Conservation (phyloP, 345 rosid genomes). For the Adansonia digitata region DNA sequence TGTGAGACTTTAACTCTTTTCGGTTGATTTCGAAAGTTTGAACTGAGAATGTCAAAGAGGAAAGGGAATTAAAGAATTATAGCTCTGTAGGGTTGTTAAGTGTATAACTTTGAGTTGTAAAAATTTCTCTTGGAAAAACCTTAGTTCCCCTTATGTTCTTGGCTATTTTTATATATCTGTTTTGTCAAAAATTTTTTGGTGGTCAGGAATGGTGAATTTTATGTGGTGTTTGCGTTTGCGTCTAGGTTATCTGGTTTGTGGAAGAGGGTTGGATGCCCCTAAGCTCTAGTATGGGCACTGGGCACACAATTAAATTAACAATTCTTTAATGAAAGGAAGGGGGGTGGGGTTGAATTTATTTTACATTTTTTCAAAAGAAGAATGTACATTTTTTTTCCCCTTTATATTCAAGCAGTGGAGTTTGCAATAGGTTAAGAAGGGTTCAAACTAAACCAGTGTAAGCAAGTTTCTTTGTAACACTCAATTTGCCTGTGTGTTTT, state of each 20-base stretch:
- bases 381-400: background rate
- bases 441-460: background rate
- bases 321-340: background rate
- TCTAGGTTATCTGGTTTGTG: background rate
- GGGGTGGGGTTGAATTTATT: background rate
- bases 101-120: background rate
- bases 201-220: background rate
- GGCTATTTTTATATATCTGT: background rate
- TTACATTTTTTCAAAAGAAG: background rate
- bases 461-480: background rate
- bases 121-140: background rate
- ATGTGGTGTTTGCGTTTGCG: background rate
- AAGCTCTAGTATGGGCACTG: background rate
- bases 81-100: background rate
- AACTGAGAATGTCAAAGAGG: background rate
- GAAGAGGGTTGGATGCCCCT: background rate
- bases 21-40: background rate
- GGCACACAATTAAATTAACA: background rate
- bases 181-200: background rate
- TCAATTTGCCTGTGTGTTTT: background rate
- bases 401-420: background rate
- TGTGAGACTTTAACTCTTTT: background rate
- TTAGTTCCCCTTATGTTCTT: background rate
- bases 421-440: background rate
- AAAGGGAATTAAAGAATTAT: background rate